Conservation (phyloP, 306 rosid genomes). For the Ziziphus jujuba region DNA sequence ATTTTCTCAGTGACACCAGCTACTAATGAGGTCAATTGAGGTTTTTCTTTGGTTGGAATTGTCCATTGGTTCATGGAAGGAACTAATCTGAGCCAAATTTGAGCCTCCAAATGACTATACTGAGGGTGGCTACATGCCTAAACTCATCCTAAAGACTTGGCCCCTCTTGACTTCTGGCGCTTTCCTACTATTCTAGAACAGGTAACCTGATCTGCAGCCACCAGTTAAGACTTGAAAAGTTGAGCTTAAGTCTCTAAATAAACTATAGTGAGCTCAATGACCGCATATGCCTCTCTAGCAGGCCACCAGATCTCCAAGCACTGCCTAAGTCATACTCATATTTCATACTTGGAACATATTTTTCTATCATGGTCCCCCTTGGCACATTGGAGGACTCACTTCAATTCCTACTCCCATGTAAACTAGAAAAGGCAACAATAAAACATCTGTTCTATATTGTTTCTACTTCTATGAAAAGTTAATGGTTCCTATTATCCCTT, state of each 20-base stretch:
- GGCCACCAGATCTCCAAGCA: too few species aligned
- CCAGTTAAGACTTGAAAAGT: too few species aligned
- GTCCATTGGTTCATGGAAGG: neutral
- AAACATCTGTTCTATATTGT: neutral
- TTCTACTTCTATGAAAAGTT: too few species aligned
- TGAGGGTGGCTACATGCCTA: neutral
- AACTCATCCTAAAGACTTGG: neutral
- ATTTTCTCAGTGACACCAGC: neutral
- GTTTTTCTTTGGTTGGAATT: neutral
- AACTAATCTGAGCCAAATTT: neutral
- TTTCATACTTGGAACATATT: too few species aligned
- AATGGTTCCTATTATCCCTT: too few species aligned
- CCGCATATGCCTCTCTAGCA: too few species aligned
- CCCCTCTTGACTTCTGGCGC: neutral
- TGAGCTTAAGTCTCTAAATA: too few species aligned
- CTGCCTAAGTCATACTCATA: too few species aligned
- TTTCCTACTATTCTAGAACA: neutral
- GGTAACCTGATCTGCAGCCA: neutral
- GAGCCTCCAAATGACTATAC: neutral
- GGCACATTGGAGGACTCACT: neutral
- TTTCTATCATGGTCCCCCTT: neutral
- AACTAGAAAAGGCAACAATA: neutral
- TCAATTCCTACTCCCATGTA: slow-evolving; percentile 1
- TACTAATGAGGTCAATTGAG: neutral
- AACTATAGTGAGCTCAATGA: too few species aligned